Evolutionary conservation across 2,329 filamentous ascomycete genomes (phyloP).

Genomic region (Aspergillus sp.): DNA sequence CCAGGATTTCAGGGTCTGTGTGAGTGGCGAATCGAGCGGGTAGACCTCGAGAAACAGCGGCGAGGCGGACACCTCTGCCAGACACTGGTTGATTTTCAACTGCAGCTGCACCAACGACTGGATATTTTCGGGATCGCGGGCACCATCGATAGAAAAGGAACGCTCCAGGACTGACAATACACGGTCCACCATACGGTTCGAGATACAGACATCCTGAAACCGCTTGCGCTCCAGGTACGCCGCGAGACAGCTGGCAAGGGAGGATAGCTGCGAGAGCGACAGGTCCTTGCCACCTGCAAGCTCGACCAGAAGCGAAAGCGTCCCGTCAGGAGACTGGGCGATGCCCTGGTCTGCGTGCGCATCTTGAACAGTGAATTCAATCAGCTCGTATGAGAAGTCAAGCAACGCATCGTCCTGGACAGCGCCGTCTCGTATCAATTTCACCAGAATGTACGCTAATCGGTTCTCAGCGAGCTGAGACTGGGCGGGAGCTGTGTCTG

Average conservation of each 20-base stretch:
- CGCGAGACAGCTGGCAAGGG: slow-evolving; percentile 23
- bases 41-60: slow-evolving; percentile 29
- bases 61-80: slow-evolving; percentile 33
- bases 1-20: slow-evolving; percentile 31
- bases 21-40: slow-evolving; percentile 29
- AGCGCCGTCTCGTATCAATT: slow-evolving; percentile 22
- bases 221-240: slow-evolving; percentile 28
- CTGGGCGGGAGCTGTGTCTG: slow-evolving; percentile 28
- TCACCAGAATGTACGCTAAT: slow-evolving; percentile 28
- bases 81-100: slow-evolving; percentile 30
- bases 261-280: slow-evolving; percentile 21
- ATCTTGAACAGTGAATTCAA: slow-evolving; percentile 17
- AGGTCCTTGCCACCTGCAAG: slow-evolving; percentile 19
- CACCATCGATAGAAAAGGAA: slow-evolving; percentile 20
- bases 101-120: slow-evolving; percentile 26
- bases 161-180: slow-evolving; percentile 23
- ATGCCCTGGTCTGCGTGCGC: slow-evolving; percentile 23
- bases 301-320: slow-evolving; percentile 25
- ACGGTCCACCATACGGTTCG: slow-evolving; percentile 21
- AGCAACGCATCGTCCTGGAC: slow-evolving; percentile 25
- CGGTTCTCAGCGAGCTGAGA: slow-evolving; percentile 27
- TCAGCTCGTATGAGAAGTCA: slow-evolving; percentile 30
- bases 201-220: slow-evolving; percentile 31
- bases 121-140: slow-evolving; percentile 22
- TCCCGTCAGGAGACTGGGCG: slow-evolving; percentile 25